These are phyloP conservation scores for Polymyxa betae DNA, from an alignment of 208 protist species.

Conservation along the genomic window DNA sequence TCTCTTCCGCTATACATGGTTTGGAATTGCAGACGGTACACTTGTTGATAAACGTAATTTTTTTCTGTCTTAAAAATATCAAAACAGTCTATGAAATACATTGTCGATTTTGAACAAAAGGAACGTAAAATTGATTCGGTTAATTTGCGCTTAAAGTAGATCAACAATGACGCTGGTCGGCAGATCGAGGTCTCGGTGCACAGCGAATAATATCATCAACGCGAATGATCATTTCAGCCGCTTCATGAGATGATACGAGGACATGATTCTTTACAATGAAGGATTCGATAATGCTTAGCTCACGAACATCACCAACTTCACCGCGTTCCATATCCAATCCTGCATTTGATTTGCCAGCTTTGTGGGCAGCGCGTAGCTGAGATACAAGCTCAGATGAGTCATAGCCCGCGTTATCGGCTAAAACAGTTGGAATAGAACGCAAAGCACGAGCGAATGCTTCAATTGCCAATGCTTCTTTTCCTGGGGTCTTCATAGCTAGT, in stretches of 20 bases:
- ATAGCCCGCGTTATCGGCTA: constrained; percentile 96
- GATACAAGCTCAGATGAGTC: constrained; percentile 93
- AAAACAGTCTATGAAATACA: too few species aligned
- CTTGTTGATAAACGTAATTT: too few species aligned
- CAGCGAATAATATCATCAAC: constrained; percentile 96
- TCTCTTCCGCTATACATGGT: too few species aligned
- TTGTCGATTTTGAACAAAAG: too few species aligned
- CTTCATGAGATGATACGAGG: constrained; percentile 70
- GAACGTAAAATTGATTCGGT: too few species aligned
- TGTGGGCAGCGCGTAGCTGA: constrained; percentile 70
- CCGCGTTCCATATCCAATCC: constrained; percentile 89
- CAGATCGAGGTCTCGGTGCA: constrained; percentile 81
- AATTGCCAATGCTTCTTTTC: constrained; percentile 83
- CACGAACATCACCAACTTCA: constrained; percentile 87
- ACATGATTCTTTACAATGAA: constrained; percentile 93
- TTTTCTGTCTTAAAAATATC: too few species aligned
- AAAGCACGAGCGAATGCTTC: constrained; percentile 95
- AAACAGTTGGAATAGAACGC: constrained; percentile 71
- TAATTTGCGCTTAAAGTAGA: too few species aligned
- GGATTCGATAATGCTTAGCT: constrained; percentile 94
- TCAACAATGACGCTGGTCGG: constrained; percentile 62
- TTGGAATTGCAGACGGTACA: too few species aligned
- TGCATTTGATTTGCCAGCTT: constrained; percentile 61
- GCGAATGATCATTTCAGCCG: constrained; percentile 99
- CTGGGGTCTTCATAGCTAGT: constrained; percentile 81